Percentiles rank a stretch among this genome's conserved stretches.
Evolutionary conservation across 768 basidiomycete genomes (phyloP).

Genomic region (Suillus placidus): DNA sequence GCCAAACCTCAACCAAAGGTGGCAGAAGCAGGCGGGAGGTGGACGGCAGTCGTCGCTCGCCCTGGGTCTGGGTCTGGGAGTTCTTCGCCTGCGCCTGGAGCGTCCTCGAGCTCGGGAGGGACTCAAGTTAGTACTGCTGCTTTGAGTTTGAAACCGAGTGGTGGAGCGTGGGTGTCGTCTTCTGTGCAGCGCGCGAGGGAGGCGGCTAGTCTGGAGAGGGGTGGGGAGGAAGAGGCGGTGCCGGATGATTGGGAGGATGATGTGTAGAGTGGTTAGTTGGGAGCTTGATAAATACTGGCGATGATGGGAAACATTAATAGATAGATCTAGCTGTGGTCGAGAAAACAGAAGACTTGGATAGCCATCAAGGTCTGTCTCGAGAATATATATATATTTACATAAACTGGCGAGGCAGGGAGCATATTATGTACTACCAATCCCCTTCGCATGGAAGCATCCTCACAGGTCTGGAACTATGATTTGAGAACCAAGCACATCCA

Average conservation of each 20-base stretch:
- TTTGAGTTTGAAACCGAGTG: constrained; percentile 1
- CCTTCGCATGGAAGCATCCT: too few relatives aligned
- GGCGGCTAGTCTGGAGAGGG: background rate
- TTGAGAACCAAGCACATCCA: too few relatives aligned
- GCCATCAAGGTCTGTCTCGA: background rate
- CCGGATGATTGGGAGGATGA: constrained; percentile 65
- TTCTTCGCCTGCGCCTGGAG: constrained; percentile 1
- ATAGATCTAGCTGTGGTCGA: background rate
- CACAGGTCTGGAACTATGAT: too few relatives aligned
- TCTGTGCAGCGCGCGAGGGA: constrained; percentile 20
- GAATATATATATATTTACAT: background rate
- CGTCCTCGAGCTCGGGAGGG: constrained; percentile 1
- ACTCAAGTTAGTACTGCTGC: constrained; percentile 2
- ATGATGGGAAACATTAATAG: background rate
- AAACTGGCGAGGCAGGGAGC: too few relatives aligned
- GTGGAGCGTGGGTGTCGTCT: constrained; percentile 25
- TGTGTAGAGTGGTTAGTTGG: constrained; percentile 20
- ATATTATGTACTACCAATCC: too few relatives aligned
- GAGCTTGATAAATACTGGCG: background rate
- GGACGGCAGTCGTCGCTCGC: constrained; percentile 23
- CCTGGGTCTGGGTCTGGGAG: constrained; percentile 15
- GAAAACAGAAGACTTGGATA: background rate
- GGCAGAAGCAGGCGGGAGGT: constrained; percentile 15
- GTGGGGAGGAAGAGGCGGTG: constrained; percentile 28
- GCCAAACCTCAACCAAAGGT: constrained; percentile 13